Evolutionary conservation across 352 stramenopile species (phyloP).

Genomic region (Phytophthora gonapodyides): DNA sequence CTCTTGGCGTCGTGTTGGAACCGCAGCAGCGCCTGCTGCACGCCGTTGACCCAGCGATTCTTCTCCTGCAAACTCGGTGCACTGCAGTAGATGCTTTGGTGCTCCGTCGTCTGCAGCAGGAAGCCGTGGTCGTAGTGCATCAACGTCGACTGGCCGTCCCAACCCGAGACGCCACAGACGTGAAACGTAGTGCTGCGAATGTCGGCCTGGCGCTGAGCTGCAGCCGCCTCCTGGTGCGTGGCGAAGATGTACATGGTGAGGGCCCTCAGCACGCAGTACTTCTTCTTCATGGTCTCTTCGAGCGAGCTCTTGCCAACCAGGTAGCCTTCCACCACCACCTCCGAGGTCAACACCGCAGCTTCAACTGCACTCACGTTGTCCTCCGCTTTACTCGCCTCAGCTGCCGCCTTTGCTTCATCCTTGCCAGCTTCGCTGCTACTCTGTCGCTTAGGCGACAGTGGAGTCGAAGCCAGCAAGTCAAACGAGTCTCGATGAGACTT

Average conservation of each 20-base stretch:
- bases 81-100: slow-evolving; percentile 72
- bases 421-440: slow-evolving; percentile 14
- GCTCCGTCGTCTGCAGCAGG: slow-evolving; percentile 55
- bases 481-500: slow-evolving; percentile 74
- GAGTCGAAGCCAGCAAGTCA: slow-evolving; percentile 47
- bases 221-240: slow-evolving; percentile 41
- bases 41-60: slow-evolving; percentile 61
- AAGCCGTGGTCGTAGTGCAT: slow-evolving; percentile 80
- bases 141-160: slow-evolving; percentile 63
- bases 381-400: not conserved
- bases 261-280: slow-evolving; percentile 56
- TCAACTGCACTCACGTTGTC: not conserved
- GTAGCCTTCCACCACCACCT: slow-evolving; percentile 58
- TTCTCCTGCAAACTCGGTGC: slow-evolving; percentile 64
- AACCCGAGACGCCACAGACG: slow-evolving; percentile 54
- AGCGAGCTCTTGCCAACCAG: slow-evolving; percentile 54
- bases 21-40: slow-evolving; percentile 54
- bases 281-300: slow-evolving; percentile 58
- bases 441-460: slow-evolving; percentile 26
- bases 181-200: slow-evolving; percentile 29
- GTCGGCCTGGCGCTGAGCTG: not conserved
- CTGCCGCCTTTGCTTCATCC: slow-evolving; percentile 1
- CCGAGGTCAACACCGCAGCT: slow-evolving; percentile 1
- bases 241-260: slow-evolving; percentile 51
- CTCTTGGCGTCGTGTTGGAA: slow-evolving; percentile 22